Conservation (phyloP, 805 yeast genomes). For the Saccharomycopsis fibuligera region DNA sequence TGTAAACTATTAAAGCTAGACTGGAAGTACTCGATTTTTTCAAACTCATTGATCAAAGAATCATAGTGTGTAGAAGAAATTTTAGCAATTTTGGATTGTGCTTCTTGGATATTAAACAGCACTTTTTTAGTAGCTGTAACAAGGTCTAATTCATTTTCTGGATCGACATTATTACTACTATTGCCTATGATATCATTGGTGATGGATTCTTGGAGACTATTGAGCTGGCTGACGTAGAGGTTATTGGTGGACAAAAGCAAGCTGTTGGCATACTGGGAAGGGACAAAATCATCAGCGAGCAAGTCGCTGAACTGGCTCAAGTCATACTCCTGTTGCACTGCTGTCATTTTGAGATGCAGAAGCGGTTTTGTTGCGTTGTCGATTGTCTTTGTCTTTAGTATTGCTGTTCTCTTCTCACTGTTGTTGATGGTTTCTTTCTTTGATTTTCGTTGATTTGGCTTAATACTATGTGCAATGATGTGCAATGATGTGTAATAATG, state of each 20-base stretch:
- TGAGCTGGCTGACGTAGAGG: constrained; percentile 3
- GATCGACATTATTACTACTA: not conserved
- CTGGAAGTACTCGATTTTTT: constrained; percentile 29
- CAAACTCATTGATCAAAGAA: constrained; percentile 32
- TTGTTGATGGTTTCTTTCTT: not conserved
- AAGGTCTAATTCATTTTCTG: constrained; percentile 36
- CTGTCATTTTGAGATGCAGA: not conserved
- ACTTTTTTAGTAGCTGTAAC: constrained; percentile 37
- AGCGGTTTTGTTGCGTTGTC: not conserved
- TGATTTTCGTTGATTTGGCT: not conserved
- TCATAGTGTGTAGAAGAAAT: constrained; percentile 33
- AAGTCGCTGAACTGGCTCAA: constrained; percentile 6
- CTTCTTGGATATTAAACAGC: constrained; percentile 37
- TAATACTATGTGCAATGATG: too few relatives aligned
- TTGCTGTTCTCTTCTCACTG: not conserved
- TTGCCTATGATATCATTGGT: constrained; percentile 1
- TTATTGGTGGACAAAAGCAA: constrained; percentile 13
- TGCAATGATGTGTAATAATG: not conserved
- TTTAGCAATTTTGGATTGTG: constrained; percentile 33
- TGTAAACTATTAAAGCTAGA: constrained; percentile 26
- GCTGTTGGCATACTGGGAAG: constrained; percentile 13
- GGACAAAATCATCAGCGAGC: constrained; percentile 7
- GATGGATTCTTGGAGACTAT: not conserved
- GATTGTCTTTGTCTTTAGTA: not conserved
- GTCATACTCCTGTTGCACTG: constrained; percentile 1